Percentiles rank a stretch among this genome's conserved stretches.
These are phyloP conservation scores for Diaporthe destruens DNA, from an alignment of 2,329 filamentous ascomycete genomes.

Conservation along the genomic window DNA sequence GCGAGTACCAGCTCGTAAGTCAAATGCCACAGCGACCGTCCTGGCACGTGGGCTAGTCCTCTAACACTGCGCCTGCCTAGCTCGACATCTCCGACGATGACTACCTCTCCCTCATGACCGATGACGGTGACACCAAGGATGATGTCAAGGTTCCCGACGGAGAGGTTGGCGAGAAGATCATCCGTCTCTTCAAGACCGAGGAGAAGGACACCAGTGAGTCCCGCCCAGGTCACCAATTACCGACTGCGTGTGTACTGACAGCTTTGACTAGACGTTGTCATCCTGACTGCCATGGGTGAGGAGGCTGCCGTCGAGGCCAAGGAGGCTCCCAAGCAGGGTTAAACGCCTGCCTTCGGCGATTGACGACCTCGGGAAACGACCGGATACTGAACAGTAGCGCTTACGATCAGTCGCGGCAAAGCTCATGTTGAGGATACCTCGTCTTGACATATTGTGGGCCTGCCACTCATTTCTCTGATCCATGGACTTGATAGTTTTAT, in stretches of 20 bases:
- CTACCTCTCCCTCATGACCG: constrained; percentile 93
- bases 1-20: constrained; percentile 95
- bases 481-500: constrained; percentile 43
- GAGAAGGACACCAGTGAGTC: constrained; percentile 93
- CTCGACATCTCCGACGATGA: constrained; percentile 94
- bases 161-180: constrained; percentile 89
- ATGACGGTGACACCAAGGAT: constrained; percentile 89
- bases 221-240: neutral
- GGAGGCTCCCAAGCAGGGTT: constrained; percentile 76
- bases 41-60: constrained; percentile 6
- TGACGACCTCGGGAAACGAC: constrained; percentile 33
- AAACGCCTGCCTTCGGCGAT: constrained; percentile 41
- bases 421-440: constrained; percentile 40
- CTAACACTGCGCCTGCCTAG: constrained; percentile 58
- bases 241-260: constrained; percentile 43
- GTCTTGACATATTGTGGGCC: constrained; percentile 39
- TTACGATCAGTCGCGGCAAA: constrained; percentile 39
- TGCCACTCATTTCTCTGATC: constrained; percentile 41
- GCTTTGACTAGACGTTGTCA: constrained; percentile 77
- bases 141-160: constrained; percentile 94
- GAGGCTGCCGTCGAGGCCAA: constrained; percentile 93
- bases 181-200: constrained; percentile 81
- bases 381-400: constrained; percentile 40
- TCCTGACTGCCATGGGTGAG: constrained; percentile 97
- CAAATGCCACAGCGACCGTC: constrained; percentile 36